Base-by-base conservation (phyloP, 208 protist species). In the Porcisia hertigi region DNA sequence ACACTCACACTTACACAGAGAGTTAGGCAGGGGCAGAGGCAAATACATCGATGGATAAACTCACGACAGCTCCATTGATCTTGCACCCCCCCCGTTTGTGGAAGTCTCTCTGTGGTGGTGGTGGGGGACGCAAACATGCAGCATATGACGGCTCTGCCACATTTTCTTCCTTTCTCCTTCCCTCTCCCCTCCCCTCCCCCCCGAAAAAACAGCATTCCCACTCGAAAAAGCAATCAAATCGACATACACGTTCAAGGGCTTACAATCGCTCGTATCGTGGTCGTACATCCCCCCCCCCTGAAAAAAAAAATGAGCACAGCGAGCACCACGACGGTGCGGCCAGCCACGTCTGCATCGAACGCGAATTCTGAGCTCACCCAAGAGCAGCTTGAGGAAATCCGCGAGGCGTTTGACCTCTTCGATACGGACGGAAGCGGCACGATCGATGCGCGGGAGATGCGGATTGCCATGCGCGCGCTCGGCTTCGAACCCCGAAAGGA, bases 391-490 rank as follows among this genome's bases (percentile, higher is more conserved):
- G 88, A 98, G 65, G 97, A 98, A 75, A 98, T 99, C 34, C 92
- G 92, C 41, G 98, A 99, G 77, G 98, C 98, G 0, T 99, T 99
- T 71, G 96, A 99, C 54, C 91, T 99, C 25, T 99, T 99, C 72
- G 98, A 99, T 84, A 97, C 94, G 14, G 97, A 99, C 67, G 96
- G 97, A 63, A 95, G 89, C 74, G 98, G 98, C 41, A 88, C 83
- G 3, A 99, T 99, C 77, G 94, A 98, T 67, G 91, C 85, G 30
- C 94, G 97, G 79, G 94, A 98, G 84, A 83, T 98, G 65, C 96
- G 98, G 66, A 90, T 98, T 20, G 93, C 97, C 9, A 98, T 98
- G 95, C 90, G 94, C 0, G 97, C 93, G 2, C 93, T 99, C 7
- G 98, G 98, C 77, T 98, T 99, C 77, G 95, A 96, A 76, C 97